These are phyloP conservation scores for Telopea speciosissima DNA, from an alignment of 177 flowering plant species.

Conservation along the genomic window DNA sequence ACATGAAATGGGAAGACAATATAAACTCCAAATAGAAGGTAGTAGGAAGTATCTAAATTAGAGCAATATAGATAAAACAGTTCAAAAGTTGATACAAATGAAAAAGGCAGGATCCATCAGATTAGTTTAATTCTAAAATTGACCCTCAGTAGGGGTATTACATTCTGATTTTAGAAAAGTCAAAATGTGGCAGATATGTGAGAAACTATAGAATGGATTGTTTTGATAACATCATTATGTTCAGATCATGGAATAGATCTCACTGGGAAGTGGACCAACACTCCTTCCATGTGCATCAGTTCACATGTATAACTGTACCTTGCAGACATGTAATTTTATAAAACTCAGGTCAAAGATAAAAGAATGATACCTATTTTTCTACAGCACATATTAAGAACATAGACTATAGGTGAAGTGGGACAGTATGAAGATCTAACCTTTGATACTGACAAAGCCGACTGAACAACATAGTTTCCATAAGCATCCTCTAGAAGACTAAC, in stretches of 20 bases:
- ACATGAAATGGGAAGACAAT: constrained; percentile 1
- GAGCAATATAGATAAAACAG: no score
- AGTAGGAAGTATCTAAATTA: neutral
- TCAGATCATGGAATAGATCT: neutral
- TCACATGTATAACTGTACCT: neutral
- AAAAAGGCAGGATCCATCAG: neutral
- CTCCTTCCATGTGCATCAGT: neutral
- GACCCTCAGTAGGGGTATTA: no score
- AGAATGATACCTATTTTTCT: neutral
- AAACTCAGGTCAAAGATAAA: neutral
- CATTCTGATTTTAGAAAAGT: neutral
- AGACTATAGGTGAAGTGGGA: neutral
- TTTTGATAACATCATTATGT: neutral
- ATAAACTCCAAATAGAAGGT: neutral
- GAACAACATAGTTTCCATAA: constrained; percentile 27
- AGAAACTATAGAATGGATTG: neutral
- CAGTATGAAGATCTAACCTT: constrained; percentile 26
- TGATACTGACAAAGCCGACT: constrained; percentile 16
- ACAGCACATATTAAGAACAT: neutral
- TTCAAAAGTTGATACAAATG: no score
- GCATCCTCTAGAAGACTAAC: constrained; percentile 16
- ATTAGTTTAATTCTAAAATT: no score
- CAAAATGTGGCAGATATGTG: neutral
- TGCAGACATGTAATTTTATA: neutral
- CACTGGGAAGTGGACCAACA: neutral